These are phyloP conservation scores for Aspergillus sp. DNA, from an alignment of 2,329 filamentous ascomycete species.

Conservation along the genomic window DNA sequence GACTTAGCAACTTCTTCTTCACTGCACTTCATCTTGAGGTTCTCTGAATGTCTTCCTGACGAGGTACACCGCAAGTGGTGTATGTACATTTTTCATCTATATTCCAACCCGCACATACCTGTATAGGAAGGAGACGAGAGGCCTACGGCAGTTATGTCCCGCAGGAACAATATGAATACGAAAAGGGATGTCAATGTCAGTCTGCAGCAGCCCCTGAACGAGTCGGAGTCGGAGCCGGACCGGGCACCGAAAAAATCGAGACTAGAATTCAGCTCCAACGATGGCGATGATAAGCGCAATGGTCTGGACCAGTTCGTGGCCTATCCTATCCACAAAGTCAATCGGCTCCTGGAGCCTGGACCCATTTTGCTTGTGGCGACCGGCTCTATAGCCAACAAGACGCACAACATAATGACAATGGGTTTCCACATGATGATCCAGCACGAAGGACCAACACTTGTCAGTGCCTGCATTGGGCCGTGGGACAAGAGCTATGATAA, in stretches of 20 bases:
- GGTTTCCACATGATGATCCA: constrained; percentile 10
- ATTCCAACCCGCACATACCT: neutral
- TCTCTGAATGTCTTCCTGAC: neutral
- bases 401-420: constrained; percentile 11
- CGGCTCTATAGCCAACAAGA: constrained; percentile 2
- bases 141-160: neutral
- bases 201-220: neutral
- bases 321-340: constrained; percentile 8
- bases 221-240: neutral
- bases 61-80: neutral
- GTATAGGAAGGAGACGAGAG: neutral
- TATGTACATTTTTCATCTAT: neutral
- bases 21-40: neutral
- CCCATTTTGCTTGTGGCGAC: constrained; percentile 4
- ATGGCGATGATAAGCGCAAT: neutral
- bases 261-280: neutral
- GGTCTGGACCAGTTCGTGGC: constrained; percentile 2
- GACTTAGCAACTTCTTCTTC: neutral
- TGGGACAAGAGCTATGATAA: constrained; percentile 7
- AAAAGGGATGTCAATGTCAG: neutral
- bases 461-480: constrained; percentile 8
- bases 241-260: neutral
- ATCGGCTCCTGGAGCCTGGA: constrained; percentile 7
- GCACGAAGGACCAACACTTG: constrained; percentile 5
- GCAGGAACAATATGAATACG: neutral